Conservation (phyloP, 108 stramenopile genomes). For the Nitzschia sp. region DNA sequence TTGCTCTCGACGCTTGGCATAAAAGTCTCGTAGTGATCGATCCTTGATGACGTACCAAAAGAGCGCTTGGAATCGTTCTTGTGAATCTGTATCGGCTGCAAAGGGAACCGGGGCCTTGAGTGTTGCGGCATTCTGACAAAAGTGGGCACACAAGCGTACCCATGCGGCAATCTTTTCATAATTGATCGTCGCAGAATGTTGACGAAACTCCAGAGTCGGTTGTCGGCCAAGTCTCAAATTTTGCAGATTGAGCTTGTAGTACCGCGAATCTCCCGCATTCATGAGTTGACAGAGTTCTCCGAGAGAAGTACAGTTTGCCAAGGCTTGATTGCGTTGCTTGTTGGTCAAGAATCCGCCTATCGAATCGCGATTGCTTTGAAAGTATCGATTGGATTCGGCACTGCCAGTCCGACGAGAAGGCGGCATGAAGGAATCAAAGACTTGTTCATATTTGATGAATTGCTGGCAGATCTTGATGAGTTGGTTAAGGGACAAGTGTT, state of each 20-base stretch:
- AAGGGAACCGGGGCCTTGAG: constrained; percentile 29
- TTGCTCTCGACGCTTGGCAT: constrained; percentile 26
- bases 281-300: constrained; percentile 32
- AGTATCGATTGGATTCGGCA: constrained; percentile 33
- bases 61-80: constrained; percentile 53
- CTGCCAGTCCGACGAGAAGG: constrained; percentile 49
- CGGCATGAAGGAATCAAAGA: constrained; percentile 63
- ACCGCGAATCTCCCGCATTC: constrained; percentile 41
- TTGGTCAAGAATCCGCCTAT: constrained; percentile 25
- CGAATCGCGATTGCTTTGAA: constrained; percentile 44
- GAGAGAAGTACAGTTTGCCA: constrained; percentile 37
- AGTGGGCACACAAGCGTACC: constrained; percentile 55
- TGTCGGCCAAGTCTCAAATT: constrained; percentile 48
- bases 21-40: constrained; percentile 43
- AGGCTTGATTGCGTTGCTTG: constrained; percentile 27
- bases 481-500: constrained; percentile 26
- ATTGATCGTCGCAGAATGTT: constrained; percentile 56
- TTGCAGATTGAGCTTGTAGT: constrained; percentile 69
- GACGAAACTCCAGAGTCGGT: constrained; percentile 71
- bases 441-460: constrained; percentile 68
- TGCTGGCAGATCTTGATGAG: constrained; percentile 67
- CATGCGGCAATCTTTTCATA: constrained; percentile 51
- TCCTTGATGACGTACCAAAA: constrained; percentile 65
- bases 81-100: constrained; percentile 23
- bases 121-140: constrained; percentile 39